Conservation (phyloP, 2,329 filamentous ascomycete genomes). For the Colletotrichum costaricense region DNA sequence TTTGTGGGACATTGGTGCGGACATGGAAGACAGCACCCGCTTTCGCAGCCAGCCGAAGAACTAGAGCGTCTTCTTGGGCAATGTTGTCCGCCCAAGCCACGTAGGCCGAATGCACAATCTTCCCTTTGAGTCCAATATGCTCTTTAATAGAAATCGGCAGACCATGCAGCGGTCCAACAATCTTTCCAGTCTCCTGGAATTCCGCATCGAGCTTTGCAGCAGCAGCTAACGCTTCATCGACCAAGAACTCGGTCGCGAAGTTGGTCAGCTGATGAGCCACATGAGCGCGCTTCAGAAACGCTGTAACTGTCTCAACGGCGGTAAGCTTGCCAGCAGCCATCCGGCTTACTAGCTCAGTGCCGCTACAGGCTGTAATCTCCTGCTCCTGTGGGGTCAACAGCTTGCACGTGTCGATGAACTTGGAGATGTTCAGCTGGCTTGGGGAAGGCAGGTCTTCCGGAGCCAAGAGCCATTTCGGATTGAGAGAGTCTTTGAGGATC, state of each 20-base stretch:
- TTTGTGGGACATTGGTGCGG: constrained; percentile 55
- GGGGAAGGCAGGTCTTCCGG: not conserved
- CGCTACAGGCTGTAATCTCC: constrained; percentile 50
- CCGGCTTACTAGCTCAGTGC: constrained; percentile 42
- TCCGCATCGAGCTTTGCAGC: constrained; percentile 54
- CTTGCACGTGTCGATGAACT: constrained; percentile 36
- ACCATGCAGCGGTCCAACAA: constrained; percentile 61
- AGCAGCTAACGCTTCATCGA: constrained; percentile 52
- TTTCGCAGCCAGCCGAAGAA: constrained; percentile 42
- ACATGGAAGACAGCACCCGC: constrained; percentile 55
- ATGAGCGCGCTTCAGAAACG: constrained; percentile 61
- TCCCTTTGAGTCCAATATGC: constrained; percentile 37
- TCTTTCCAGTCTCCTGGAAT: constrained; percentile 43
- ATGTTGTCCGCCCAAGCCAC: constrained; percentile 50
- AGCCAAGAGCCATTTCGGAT: constrained; percentile 17
- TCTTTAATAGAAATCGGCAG: constrained; percentile 41
- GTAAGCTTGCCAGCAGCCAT: constrained; percentile 45
- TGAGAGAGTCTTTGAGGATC: constrained; percentile 16
- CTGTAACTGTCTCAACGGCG: constrained; percentile 47
- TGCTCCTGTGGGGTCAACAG: constrained; percentile 49
- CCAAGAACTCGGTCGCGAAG: constrained; percentile 46
- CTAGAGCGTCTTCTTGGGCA: constrained; percentile 46
- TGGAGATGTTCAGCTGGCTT: constrained; percentile 8
- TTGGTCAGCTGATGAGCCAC: constrained; percentile 57
- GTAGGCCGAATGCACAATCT: constrained; percentile 42